Conservation (phyloP, 371 early-diverging fungal genomes). For the Coemansia sp. region DNA sequence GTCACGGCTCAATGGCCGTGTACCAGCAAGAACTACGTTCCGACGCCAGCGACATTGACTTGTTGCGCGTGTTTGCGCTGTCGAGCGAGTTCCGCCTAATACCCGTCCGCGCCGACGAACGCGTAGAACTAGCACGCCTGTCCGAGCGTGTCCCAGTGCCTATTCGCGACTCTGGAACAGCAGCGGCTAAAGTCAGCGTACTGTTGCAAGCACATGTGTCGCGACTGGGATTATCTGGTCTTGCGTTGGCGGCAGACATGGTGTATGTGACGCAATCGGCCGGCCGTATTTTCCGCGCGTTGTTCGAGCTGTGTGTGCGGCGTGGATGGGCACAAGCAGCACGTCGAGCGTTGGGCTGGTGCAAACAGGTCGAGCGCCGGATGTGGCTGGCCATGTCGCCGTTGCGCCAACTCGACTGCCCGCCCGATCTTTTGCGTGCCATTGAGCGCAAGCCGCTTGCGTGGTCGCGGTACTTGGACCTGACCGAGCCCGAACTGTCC, state of each 20-base stretch:
- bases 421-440: constrained; percentile 78
- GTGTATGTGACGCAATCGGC: constrained; percentile 96
- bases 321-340: constrained; percentile 95
- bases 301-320: constrained; percentile 92
- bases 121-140: constrained; percentile 86
- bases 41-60: constrained; percentile 86
- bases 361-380: constrained; percentile 91
- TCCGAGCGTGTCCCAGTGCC: constrained; percentile 94
- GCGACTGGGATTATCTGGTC: constrained; percentile 85
- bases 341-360: constrained; percentile 78
- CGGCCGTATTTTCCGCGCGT: constrained; percentile 88
- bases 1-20: constrained; percentile 84
- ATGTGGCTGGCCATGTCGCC: constrained; percentile 94
- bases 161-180: constrained; percentile 88
- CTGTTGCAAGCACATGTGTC: constrained; percentile 93
- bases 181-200: constrained; percentile 93
- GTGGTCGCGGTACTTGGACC: constrained; percentile 90
- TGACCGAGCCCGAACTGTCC: constrained; percentile 87
- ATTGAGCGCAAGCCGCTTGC: constrained; percentile 92
- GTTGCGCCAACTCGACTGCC: constrained; percentile 72
- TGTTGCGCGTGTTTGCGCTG: constrained; percentile 78
- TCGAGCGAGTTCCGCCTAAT: constrained; percentile 94
- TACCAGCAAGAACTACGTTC: constrained; percentile 93
- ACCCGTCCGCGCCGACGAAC: constrained; percentile 95
- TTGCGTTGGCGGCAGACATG: constrained; percentile 94